Evolutionary conservation across 2,329 filamentous ascomycete genomes (phyloP).

Genomic region (Rutstroemia sp.): DNA sequence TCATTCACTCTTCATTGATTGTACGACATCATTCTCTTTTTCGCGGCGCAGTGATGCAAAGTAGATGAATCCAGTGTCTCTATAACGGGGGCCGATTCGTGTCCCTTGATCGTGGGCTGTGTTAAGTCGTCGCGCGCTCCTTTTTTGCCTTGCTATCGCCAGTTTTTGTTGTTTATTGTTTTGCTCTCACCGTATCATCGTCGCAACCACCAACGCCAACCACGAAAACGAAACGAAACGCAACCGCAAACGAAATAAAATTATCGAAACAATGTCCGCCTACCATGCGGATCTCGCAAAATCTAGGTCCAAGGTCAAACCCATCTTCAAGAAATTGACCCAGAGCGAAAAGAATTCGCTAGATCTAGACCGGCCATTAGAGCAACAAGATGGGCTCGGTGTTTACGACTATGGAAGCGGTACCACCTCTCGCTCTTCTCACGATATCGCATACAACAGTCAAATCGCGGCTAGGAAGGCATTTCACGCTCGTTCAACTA

Average conservation of each 20-base stretch:
- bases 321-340: slow-evolving; percentile 50
- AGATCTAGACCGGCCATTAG: slow-evolving; percentile 53
- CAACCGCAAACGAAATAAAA: background rate
- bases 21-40: slow-evolving; percentile 1
- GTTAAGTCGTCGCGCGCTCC: slow-evolving; percentile 2
- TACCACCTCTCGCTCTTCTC: slow-evolving; percentile 18
- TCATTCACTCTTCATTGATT: slow-evolving; percentile 3
- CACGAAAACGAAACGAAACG: background rate
- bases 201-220: background rate
- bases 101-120: background rate
- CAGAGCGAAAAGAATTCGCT: slow-evolving; percentile 54
- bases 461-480: slow-evolving; percentile 18
- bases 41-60: slow-evolving; percentile 15
- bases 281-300: slow-evolving; percentile 21
- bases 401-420: slow-evolving; percentile 28
- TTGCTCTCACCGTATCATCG: background rate
- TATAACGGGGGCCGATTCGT: background rate
- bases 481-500: slow-evolving; percentile 49
- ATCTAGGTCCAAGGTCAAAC: slow-evolving; percentile 37
- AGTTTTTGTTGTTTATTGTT: background rate
- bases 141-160: background rate
- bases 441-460: slow-evolving; percentile 22
- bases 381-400: slow-evolving; percentile 42
- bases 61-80: slow-evolving; percentile 8
- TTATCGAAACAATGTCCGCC: slow-evolving; percentile 19